Conservation (phyloP, 2,329 filamentous ascomycete species). For the Colletotrichum sp. region DNA sequence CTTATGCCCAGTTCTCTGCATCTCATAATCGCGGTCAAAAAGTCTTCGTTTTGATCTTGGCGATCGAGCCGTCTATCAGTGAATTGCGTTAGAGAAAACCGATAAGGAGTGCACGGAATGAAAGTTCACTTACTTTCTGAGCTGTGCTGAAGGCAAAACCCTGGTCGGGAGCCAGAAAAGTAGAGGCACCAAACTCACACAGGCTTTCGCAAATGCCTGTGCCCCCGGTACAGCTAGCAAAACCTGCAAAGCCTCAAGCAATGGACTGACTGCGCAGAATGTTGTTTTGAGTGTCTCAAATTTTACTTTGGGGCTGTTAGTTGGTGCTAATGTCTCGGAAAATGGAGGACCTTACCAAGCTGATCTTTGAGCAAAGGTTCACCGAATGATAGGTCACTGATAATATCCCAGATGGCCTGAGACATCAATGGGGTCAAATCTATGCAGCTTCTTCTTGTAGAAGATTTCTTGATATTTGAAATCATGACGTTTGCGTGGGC, state of each 20-base stretch:
- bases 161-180: neutral
- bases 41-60: neutral
- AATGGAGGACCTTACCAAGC: neutral
- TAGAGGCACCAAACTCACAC: neutral
- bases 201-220: neutral
- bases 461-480: neutral
- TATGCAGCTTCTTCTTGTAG: neutral
- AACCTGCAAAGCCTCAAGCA: conserved; percentile 2
- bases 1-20: neutral
- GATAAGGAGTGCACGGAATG: neutral
- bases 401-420: neutral
- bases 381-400: neutral
- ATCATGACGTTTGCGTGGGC: neutral
- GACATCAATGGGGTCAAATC: neutral
- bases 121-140: neutral
- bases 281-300: neutral
- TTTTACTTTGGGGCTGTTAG: neutral
- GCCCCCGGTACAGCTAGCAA: neutral
- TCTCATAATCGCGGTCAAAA: neutral
- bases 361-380: neutral
- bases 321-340: neutral
- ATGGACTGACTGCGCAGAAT: neutral
- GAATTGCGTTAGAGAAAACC: neutral
- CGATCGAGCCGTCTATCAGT: neutral
- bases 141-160: neutral